These are phyloP conservation scores for Penicillium sp. DNA, from an alignment of 2,329 filamentous ascomycete species.

Conservation along the genomic window DNA sequence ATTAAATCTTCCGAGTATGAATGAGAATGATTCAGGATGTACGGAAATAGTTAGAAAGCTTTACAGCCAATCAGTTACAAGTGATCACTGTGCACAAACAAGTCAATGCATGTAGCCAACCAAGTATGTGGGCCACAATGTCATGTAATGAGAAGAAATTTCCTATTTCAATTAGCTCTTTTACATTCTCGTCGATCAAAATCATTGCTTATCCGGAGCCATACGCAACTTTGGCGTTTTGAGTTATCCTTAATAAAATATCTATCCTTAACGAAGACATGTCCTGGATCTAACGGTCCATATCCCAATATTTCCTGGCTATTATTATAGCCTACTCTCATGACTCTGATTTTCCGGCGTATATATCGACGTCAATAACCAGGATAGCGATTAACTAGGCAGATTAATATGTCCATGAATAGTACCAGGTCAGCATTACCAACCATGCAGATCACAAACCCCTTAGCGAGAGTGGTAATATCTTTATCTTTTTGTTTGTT, in stretches of 20 bases:
- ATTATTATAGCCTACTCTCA: background rate
- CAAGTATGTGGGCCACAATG: background rate
- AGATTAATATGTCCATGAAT: background rate
- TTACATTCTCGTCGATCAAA: background rate
- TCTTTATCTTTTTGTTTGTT: background rate
- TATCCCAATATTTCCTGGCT: background rate
- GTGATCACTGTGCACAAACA: background rate
- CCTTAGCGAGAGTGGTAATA: no score
- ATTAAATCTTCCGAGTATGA: conserved; percentile 3
- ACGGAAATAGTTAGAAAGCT: background rate
- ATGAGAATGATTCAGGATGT: background rate
- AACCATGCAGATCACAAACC: background rate
- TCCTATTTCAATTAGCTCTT: background rate
- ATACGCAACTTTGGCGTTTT: background rate
- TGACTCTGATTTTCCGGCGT: background rate
- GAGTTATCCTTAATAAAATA: background rate
- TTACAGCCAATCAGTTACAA: background rate
- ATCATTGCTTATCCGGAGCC: background rate
- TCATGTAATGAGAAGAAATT: background rate
- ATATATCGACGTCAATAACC: background rate
- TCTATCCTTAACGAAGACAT: background rate
- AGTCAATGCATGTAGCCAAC: background rate
- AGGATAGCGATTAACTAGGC: background rate
- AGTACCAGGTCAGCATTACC: no score
- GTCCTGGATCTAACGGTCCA: background rate